Percentiles rank a stretch among this genome's conserved stretches.
Conservation (phyloP, 2,329 filamentous ascomycete genomes). For the Epichloe typhina region DNA sequence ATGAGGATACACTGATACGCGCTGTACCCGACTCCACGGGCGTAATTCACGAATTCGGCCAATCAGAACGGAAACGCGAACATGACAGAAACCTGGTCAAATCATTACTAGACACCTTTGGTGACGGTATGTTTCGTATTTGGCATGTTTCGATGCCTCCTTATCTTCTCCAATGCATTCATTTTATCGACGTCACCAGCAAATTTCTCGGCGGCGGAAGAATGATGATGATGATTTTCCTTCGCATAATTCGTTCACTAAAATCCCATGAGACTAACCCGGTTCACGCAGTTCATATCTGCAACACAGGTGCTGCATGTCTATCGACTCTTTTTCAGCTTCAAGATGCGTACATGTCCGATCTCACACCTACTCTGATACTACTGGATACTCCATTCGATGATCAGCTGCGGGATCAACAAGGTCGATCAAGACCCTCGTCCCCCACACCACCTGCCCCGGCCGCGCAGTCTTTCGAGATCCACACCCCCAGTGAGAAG, state of each 20-base stretch:
- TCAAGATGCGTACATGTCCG: conserved; percentile 37
- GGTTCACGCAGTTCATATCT: conserved; percentile 34
- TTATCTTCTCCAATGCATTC: neutral
- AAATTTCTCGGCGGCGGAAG: no score
- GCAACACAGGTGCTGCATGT: conserved; percentile 38
- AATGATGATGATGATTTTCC: no score
- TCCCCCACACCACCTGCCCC: conserved; percentile 29
- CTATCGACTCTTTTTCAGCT: conserved; percentile 39
- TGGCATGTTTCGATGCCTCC: neutral
- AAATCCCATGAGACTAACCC: conserved; percentile 10
- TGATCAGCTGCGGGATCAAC: conserved; percentile 27
- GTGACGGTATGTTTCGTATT: conserved; percentile 28
- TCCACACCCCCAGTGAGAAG: conserved; percentile 32
- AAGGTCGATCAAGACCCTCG: conserved; percentile 23
- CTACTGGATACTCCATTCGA: conserved; percentile 43
- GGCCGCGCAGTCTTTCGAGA: conserved; percentile 22
- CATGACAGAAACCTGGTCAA: conserved; percentile 32
- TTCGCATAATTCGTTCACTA: neutral
- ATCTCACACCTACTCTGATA: conserved; percentile 43
- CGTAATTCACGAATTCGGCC: neutral
- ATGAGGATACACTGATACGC: conserved; percentile 30
- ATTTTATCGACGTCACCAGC: no score
- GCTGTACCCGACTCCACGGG: conserved; percentile 11
- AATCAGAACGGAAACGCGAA: conserved; percentile 22
- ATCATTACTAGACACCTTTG: conserved; percentile 40